Conservation (phyloP, 495 filamentous ascomycete genomes). For the Pseudevernia furfuracea region DNA sequence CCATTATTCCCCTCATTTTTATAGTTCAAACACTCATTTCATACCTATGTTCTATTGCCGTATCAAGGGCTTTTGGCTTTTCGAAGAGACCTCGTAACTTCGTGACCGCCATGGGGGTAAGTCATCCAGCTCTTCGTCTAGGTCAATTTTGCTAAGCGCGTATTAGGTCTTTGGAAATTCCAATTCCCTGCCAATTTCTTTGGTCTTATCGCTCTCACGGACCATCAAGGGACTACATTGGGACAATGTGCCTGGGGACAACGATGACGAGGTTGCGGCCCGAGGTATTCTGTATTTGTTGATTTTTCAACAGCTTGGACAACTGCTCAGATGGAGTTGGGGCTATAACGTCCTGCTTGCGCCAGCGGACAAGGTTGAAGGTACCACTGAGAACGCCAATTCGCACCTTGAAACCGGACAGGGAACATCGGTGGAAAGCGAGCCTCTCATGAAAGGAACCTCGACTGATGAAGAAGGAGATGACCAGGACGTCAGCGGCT, state of each 20-base stretch:
- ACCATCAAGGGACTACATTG: slow-evolving; percentile 89
- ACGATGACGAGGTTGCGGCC: slow-evolving; percentile 88
- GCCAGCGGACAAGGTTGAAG: slow-evolving; percentile 62
- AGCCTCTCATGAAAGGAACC: slow-evolving; percentile 27
- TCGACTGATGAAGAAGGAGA: slow-evolving; percentile 23
- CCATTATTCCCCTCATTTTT: slow-evolving; percentile 91
- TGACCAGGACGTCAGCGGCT: slow-evolving; percentile 35
- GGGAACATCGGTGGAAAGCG: slow-evolving; percentile 45
- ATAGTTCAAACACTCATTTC: slow-evolving; percentile 77
- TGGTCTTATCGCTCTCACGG: slow-evolving; percentile 87
- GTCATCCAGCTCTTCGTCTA: slow-evolving; percentile 19
- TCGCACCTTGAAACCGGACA: slow-evolving; percentile 55
- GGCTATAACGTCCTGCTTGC: slow-evolving; percentile 88
- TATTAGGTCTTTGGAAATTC: slow-evolving; percentile 86
- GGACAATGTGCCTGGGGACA: slow-evolving; percentile 83
- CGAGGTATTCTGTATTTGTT: slow-evolving; percentile 91
- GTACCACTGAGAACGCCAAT: slow-evolving; percentile 43
- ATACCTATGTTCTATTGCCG: slow-evolving; percentile 59
- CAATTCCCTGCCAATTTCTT: slow-evolving; percentile 93
- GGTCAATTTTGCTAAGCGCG: slow-evolving; percentile 9
- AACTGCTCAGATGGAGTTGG: slow-evolving; percentile 96
- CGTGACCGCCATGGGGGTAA: slow-evolving; percentile 88
- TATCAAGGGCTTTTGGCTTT: slow-evolving; percentile 71
- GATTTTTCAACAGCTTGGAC: slow-evolving; percentile 96
- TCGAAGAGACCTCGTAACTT: slow-evolving; percentile 82